Percentiles rank a stretch among this genome's conserved stretches.
Evolutionary conservation across 2,329 filamentous ascomycete species (phyloP).

Genomic region (Verticillium dahliae): DNA sequence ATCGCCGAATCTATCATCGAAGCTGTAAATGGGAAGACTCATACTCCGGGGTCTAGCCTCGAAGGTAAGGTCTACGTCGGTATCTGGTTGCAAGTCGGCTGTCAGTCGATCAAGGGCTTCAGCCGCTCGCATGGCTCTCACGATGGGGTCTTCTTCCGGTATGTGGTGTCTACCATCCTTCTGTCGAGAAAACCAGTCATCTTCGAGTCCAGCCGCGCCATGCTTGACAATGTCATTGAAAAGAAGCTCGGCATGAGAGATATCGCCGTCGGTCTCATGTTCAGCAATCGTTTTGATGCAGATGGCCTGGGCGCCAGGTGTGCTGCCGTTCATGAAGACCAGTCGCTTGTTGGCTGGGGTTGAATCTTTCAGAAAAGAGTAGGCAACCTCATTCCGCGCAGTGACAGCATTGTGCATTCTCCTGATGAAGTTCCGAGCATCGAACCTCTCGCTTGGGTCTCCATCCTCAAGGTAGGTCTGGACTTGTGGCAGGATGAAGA

Average conservation of each 20-base stretch:
- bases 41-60: constrained; percentile 36
- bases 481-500: constrained; percentile 49
- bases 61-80: constrained; percentile 40
- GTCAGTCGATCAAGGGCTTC: constrained; percentile 51
- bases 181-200: neutral
- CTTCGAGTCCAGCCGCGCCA: constrained; percentile 34
- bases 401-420: constrained; percentile 43
- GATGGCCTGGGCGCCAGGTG: constrained; percentile 43
- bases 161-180: neutral
- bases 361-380: constrained; percentile 42
- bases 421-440: constrained; percentile 32
- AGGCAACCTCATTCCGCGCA: constrained; percentile 40
- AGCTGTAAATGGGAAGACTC: constrained; percentile 41
- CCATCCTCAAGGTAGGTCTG: constrained; percentile 35
- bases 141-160: constrained; percentile 38
- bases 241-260: constrained; percentile 40
- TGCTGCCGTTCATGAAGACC: constrained; percentile 56
- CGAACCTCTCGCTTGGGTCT: constrained; percentile 17
- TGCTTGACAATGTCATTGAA: constrained; percentile 44
- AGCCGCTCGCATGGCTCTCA: constrained; percentile 51
- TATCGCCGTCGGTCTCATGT: constrained; percentile 42
- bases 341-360: constrained; percentile 41
- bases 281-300: constrained; percentile 50
- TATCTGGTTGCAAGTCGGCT: constrained; percentile 42
- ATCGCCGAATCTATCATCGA: constrained; percentile 34